Evolutionary conservation across 169 alveolate genomes (phyloP), one percentile per base, ranked within the genome.

Genomic region (Perkinsus olseni): DNA sequence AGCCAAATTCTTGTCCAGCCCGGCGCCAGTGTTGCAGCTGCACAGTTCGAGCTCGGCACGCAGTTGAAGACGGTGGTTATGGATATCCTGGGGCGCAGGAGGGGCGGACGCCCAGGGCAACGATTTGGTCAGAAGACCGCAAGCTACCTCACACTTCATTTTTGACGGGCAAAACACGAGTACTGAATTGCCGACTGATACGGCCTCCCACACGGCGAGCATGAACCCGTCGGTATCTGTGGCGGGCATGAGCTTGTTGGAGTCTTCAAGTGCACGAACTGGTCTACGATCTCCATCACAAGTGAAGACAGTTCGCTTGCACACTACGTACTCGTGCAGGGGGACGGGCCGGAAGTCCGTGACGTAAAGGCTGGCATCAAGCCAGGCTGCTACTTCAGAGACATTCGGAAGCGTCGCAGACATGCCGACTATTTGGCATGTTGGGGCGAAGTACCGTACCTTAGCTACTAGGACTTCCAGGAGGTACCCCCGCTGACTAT

Each of bases 391-490:
- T 40, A 94, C 91, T 94, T 94, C 94, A 62, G 40, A 24, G 37
- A 93, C 21, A 40, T 97, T 97, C 28, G 98, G 97, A 17, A 97
- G 95, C 40, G 98, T 97, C 38, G 98, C 98, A 37, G 97, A 95
- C 98, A 97, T 96, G 62, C 96, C 98, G 38, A 97, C 95, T 36
- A 97, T 91, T 92, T 97, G 96, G 24, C 95, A 94, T 21, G 94
- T 92, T 21, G 28, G 91, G 34, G 39, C n/a, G 93, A 74, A 74
- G 50, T 38, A 94, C 11, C 92, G 91, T 21, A 94, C 31, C 10
- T 92, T 92, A 0, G 95, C 37, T 50, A 94, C 93, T 37, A 92
- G n/a, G 37, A 95, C 91, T 93, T 97, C 98, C 1, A 96, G 92
- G 34, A 95, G 94, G 74, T 95, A 92, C 39, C 98, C 98, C 91